A percentile compares a stretch with the other conserved stretches of the same genome.
These are phyloP conservation scores for Claviceps lovelessii DNA, from an alignment of 2,329 filamentous ascomycete species.

Conservation along the genomic window DNA sequence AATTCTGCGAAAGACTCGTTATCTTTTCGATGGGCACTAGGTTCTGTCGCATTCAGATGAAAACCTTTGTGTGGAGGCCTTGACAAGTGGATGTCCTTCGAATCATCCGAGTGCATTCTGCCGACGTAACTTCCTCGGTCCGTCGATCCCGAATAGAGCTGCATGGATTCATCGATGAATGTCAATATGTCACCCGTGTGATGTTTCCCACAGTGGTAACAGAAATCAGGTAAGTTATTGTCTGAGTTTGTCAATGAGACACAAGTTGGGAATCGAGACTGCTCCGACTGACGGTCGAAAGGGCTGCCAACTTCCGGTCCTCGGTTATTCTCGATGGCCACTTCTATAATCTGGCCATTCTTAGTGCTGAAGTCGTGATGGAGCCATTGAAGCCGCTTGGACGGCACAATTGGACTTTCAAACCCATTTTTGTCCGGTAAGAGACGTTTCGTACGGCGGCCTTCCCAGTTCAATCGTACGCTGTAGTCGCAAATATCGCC, in stretches of 20 bases:
- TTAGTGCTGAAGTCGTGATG: neutral
- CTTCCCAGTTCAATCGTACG: constrained; percentile 69
- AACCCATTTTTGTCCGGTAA: neutral
- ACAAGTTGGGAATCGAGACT: neutral
- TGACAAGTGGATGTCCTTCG: neutral
- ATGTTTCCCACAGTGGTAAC: neutral
- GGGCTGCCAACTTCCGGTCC: neutral
- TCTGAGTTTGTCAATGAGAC: neutral
- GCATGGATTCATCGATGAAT: constrained; percentile 4
- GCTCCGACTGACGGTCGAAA: neutral
- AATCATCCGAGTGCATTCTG: neutral
- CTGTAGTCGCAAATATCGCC: constrained; percentile 68
- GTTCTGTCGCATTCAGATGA: neutral
- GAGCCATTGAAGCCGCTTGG: neutral
- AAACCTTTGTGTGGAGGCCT: neutral
- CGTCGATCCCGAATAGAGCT: neutral
- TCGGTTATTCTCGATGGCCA: neutral
- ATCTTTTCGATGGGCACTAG: neutral
- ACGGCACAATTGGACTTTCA: neutral
- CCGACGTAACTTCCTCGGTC: neutral
- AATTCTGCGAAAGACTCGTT: constrained; percentile 1
- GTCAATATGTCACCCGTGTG: neutral
- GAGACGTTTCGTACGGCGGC: constrained; percentile 28
- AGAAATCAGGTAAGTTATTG: neutral
- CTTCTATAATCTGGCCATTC: neutral